Conservation (phyloP, 2,329 filamentous ascomycete genomes). For the Corinectria fuckeliana region DNA sequence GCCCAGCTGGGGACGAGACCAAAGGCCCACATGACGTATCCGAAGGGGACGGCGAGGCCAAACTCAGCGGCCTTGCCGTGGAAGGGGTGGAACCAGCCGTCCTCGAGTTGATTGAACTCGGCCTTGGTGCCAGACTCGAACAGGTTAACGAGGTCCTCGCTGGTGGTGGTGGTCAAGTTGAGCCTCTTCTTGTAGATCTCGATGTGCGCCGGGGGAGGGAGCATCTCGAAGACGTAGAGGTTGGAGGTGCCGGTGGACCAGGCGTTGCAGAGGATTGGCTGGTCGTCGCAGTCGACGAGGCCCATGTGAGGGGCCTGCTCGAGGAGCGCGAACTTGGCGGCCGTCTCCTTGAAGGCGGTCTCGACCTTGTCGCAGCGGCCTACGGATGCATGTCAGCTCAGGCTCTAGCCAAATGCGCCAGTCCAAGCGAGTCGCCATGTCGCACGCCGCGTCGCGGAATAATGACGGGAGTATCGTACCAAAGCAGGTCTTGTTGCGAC, state of each 20-base stretch:
- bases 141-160: conserved; percentile 67
- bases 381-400: conserved; percentile 39
- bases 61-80: conserved; percentile 70
- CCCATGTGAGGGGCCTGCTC: conserved; percentile 71
- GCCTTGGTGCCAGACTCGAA: conserved; percentile 60
- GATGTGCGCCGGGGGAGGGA: conserved; percentile 68
- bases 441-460: conserved; percentile 3
- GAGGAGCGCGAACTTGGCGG: conserved; percentile 66
- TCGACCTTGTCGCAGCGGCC: conserved; percentile 71
- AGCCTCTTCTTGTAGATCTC: conserved; percentile 70
- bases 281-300: conserved; percentile 74
- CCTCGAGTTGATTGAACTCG: conserved; percentile 55
- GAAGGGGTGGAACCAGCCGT: conserved; percentile 76
- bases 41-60: conserved; percentile 67
- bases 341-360: conserved; percentile 70
- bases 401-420: neutral
- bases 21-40: conserved; percentile 72
- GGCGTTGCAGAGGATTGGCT: conserved; percentile 76
- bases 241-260: conserved; percentile 71
- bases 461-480: conserved; percentile 50
- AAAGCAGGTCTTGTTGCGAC: conserved; percentile 80
- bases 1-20: conserved; percentile 74
- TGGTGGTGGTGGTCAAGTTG: conserved; percentile 72
- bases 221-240: conserved; percentile 72
- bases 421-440: neutral